Percentiles rank a stretch among this genome's conserved stretches.
phyloP scores from a whole-genome alignment of 2,329 filamentous ascomycete species.

The Elsinoe fawcettii region DNA sequence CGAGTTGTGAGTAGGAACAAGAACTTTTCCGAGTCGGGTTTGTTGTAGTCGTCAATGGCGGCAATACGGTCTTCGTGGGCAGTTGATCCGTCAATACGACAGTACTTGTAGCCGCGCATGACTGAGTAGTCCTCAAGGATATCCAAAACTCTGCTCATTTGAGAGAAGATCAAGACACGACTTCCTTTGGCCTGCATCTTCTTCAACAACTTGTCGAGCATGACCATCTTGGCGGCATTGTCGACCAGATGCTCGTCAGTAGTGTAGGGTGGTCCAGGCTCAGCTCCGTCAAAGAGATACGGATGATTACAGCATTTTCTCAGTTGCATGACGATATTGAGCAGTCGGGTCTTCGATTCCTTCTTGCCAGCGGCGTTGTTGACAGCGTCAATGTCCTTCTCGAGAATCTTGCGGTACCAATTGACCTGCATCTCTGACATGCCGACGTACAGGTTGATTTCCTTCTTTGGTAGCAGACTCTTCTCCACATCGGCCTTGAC shows the following conservation, averaged over 20 bases:
- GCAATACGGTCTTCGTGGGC: constrained; percentile 96
- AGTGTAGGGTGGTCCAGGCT: constrained; percentile 94
- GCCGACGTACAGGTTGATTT: constrained; percentile 91
- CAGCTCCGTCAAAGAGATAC: constrained; percentile 94
- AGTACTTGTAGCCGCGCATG: constrained; percentile 90
- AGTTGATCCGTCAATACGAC: constrained; percentile 91
- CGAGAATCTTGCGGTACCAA: constrained; percentile 98
- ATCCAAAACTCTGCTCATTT: constrained; percentile 95
- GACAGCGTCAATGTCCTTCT: constrained; percentile 98
- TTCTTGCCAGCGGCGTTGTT: constrained; percentile 94
- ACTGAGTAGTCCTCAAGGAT: constrained; percentile 98
- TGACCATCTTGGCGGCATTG: constrained; percentile 95
- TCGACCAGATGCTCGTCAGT: constrained; percentile 92
- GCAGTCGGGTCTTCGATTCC: constrained; percentile 90
- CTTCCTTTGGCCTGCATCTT: constrained; percentile 81
- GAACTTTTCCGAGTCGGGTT: constrained; percentile 89
- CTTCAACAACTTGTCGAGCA: constrained; percentile 83
- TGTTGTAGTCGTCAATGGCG: constrained; percentile 98
- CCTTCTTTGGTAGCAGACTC: constrained; percentile 93
- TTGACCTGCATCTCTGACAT: constrained; percentile 99
- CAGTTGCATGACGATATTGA: constrained; percentile 99
- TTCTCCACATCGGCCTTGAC: constrained; percentile 98
- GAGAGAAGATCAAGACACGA: constrained; percentile 96
- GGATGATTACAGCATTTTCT: constrained; percentile 99
- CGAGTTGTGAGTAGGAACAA: constrained; percentile 91